Conservation (phyloP, 495 filamentous ascomycete species). For the Mycothermus thermophilus region DNA sequence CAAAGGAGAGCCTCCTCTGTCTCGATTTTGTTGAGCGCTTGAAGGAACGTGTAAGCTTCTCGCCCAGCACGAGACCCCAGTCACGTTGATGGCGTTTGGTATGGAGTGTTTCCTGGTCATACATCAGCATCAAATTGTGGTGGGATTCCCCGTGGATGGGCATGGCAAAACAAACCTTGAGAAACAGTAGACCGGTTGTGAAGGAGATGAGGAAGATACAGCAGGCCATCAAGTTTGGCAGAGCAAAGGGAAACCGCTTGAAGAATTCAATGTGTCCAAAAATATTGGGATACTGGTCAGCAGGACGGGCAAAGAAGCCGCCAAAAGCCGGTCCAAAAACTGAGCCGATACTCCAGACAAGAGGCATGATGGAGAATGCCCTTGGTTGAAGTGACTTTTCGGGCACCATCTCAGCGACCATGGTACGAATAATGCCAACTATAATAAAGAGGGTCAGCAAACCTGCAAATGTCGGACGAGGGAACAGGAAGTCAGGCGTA, state of each 20-base stretch:
- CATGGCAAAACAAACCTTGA: constrained; percentile 32
- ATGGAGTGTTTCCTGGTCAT: constrained; percentile 54
- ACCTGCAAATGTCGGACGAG: neutral
- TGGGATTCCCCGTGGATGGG: neutral
- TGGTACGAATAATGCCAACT: constrained; percentile 57
- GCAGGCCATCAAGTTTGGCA: constrained; percentile 70
- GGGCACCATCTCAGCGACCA: constrained; percentile 64
- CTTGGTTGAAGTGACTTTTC: constrained; percentile 67
- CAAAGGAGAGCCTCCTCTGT: constrained; percentile 27
- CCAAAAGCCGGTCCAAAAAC: constrained; percentile 87
- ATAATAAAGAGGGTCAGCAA: constrained; percentile 3
- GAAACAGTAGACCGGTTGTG: constrained; percentile 52
- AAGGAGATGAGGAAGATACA: constrained; percentile 61
- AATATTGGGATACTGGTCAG: constrained; percentile 48
- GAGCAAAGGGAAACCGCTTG: constrained; percentile 58
- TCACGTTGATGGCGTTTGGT: constrained; percentile 48
- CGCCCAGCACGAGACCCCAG: constrained; percentile 54
- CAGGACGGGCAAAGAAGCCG: constrained; percentile 68
- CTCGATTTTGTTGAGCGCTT: constrained; percentile 12
- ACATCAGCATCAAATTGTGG: constrained; percentile 4
- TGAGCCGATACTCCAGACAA: constrained; percentile 66
- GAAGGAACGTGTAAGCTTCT: constrained; percentile 31
- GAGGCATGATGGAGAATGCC: constrained; percentile 74
- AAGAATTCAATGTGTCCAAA: constrained; percentile 57
- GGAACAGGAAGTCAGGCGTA: constrained; percentile 12